A percentile compares a stretch with the other conserved stretches of the same genome.
phyloP scores from a whole-genome alignment of 257 asterid species.

The Gentiana dahurica region DNA sequence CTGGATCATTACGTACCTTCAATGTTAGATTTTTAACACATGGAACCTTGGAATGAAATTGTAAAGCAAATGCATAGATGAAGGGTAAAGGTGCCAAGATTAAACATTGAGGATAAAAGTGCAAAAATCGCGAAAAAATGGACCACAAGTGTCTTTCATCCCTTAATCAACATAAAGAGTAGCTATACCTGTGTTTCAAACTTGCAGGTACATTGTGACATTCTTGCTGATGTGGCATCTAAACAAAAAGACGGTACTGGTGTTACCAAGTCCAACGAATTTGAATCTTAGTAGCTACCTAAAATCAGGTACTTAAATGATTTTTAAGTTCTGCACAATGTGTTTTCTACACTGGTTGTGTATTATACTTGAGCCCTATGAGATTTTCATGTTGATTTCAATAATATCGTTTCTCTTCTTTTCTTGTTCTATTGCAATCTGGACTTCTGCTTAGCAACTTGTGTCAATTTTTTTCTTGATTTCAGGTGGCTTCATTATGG shows the following conservation, averaged over 20 bases:
- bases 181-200: background rate
- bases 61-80: too few species aligned
- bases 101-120: too few species aligned
- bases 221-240: slow-evolving; percentile 30
- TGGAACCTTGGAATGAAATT: too few species aligned
- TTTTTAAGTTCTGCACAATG: background rate
- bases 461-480: background rate
- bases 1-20: too few species aligned
- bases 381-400: background rate
- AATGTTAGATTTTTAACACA: too few species aligned
- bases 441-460: too few species aligned
- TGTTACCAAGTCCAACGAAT: slow-evolving; percentile 15
- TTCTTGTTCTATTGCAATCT: background rate
- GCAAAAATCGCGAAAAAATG: too few species aligned
- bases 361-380: background rate
- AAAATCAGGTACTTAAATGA: slow-evolving; percentile 20
- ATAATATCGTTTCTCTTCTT: too few species aligned
- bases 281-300: slow-evolving; percentile 23
- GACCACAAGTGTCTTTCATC: too few species aligned
- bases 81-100: too few species aligned
- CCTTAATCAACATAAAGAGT: background rate
- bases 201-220: slow-evolving; percentile 25
- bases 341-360: background rate
- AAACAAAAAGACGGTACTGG: slow-evolving; percentile 20
- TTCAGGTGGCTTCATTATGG: slow-evolving; percentile 41